Percentiles rank a stretch among this genome's conserved stretches.
Conservation (phyloP, 2,329 filamentous ascomycete species). For the Remersonia thermophila region DNA sequence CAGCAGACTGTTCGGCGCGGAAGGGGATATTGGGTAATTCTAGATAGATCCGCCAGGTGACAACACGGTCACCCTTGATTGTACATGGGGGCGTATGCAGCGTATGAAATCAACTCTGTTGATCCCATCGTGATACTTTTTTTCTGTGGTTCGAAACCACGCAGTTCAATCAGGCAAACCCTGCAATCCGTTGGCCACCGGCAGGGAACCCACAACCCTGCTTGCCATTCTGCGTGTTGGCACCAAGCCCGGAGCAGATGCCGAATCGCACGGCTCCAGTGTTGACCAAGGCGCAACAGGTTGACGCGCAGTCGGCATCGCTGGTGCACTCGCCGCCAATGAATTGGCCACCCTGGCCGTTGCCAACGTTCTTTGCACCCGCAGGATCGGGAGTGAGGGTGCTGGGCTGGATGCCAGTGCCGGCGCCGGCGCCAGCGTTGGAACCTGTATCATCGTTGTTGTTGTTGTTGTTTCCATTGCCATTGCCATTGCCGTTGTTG, state of each 20-base stretch:
- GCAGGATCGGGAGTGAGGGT: constrained; percentile 17
- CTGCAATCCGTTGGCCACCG: constrained; percentile 5
- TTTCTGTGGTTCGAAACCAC: no score
- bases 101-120: no score
- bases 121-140: no score
- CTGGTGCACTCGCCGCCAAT: constrained; percentile 21
- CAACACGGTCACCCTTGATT: no score
- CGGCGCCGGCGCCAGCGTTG: neutral
- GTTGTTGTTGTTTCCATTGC: constrained; percentile 1
- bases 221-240: constrained; percentile 20
- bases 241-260: constrained; percentile 19
- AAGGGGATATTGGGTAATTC: no score
- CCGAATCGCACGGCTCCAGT: constrained; percentile 14
- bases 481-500: neutral
- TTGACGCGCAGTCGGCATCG: constrained; percentile 20
- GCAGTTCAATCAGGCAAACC: no score
- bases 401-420: constrained; percentile 7
- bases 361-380: constrained; percentile 22
- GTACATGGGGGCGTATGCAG: no score
- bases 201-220: constrained; percentile 18
- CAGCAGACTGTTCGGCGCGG: no score
- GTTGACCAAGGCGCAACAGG: constrained; percentile 19
- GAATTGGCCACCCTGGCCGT: constrained; percentile 18
- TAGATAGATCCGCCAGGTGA: no score
- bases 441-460: neutral